A percentile compares a stretch with the other conserved stretches of the same genome.
These are phyloP conservation scores for Smittium culicis DNA, from an alignment of 371 early-diverging fungal genomes.

Conservation along the genomic window DNA sequence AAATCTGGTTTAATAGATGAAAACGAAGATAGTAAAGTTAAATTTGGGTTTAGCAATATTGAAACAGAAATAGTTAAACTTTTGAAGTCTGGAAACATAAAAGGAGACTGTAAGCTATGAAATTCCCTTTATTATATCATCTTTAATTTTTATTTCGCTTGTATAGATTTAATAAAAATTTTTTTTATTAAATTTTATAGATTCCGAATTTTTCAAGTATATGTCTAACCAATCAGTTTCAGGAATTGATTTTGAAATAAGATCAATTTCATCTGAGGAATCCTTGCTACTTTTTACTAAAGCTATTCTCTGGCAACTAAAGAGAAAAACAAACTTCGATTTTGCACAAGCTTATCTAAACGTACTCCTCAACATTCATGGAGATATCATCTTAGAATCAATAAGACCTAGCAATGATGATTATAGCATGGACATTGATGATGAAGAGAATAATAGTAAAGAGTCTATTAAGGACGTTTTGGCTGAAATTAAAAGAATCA, in stretches of 20 bases:
- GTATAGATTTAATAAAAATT: no score
- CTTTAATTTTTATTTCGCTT: not conserved
- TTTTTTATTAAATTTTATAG: not conserved
- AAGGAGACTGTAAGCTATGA: not conserved
- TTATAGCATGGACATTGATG: slow-evolving; percentile 10
- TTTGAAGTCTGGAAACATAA: slow-evolving; percentile 27
- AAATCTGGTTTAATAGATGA: slow-evolving; percentile 2
- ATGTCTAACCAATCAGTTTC: slow-evolving; percentile 63
- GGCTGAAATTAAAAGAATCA: slow-evolving; percentile 32
- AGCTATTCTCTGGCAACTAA: slow-evolving; percentile 44
- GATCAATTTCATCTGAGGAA: slow-evolving; percentile 50
- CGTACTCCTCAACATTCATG: slow-evolving; percentile 59
- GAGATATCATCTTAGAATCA: slow-evolving; percentile 45
- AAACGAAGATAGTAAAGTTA: slow-evolving; percentile 27
- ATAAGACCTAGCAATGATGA: slow-evolving; percentile 1
- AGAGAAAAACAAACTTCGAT: slow-evolving; percentile 65
- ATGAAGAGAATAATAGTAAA: not conserved
- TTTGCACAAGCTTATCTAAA: slow-evolving; percentile 65
- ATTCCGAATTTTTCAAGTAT: slow-evolving; percentile 38
- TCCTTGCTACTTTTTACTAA: slow-evolving; percentile 45
- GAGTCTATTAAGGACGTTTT: slow-evolving; percentile 37
- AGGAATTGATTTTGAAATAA: slow-evolving; percentile 68
- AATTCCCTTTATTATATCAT: not conserved
- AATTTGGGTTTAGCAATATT: slow-evolving; percentile 33
- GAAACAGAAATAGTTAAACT: slow-evolving; percentile 44